A percentile compares a stretch with the other conserved stretches of the same genome.
These are phyloP conservation scores for Vanrija sp. DNA, from an alignment of 1,284 basidiomycete species.

Conservation along the genomic window DNA sequence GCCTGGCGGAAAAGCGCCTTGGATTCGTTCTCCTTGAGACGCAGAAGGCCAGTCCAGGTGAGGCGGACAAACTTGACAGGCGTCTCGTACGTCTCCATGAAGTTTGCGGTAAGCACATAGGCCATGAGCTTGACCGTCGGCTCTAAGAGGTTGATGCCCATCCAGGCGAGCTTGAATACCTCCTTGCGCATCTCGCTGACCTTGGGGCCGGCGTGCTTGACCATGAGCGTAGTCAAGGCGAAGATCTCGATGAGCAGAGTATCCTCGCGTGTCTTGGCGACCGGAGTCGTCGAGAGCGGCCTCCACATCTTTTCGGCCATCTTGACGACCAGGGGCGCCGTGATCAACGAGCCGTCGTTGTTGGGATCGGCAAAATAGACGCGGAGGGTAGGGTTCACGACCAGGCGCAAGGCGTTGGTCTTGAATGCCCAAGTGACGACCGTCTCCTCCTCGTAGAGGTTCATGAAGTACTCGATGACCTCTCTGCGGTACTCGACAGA, in stretches of 20 bases:
- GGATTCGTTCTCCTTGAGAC: conserved; percentile 71
- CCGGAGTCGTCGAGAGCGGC: conserved; percentile 30
- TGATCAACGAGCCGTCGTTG: conserved; percentile 39
- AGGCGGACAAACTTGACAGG: conserved; percentile 90
- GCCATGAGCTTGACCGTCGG: conserved; percentile 91
- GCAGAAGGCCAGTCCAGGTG: conserved; percentile 92
- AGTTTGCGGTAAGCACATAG: conserved; percentile 88
- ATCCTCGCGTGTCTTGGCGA: conserved; percentile 39
- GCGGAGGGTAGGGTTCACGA: conserved; percentile 84
- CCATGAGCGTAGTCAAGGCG: conserved; percentile 83
- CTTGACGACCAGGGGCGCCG: conserved; percentile 29
- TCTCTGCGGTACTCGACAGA: conserved; percentile 68
- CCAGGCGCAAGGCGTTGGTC: conserved; percentile 75
- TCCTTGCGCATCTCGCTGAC: conserved; percentile 84
- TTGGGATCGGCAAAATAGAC: conserved; percentile 59
- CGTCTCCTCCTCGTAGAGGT: conserved; percentile 69
- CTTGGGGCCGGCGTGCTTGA: conserved; percentile 74
- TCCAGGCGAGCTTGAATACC: conserved; percentile 93
- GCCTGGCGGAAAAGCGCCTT: conserved; percentile 77
- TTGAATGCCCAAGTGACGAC: conserved; percentile 71
- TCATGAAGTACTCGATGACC: conserved; percentile 77
- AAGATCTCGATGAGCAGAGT: conserved; percentile 83
- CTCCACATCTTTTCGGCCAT: conserved; percentile 45
- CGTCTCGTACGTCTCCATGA: conserved; percentile 86
- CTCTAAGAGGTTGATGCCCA: conserved; percentile 62